Base-by-base conservation (phyloP, 768 basidiomycete species). In the Hygrophoropsis aurantiaca region DNA sequence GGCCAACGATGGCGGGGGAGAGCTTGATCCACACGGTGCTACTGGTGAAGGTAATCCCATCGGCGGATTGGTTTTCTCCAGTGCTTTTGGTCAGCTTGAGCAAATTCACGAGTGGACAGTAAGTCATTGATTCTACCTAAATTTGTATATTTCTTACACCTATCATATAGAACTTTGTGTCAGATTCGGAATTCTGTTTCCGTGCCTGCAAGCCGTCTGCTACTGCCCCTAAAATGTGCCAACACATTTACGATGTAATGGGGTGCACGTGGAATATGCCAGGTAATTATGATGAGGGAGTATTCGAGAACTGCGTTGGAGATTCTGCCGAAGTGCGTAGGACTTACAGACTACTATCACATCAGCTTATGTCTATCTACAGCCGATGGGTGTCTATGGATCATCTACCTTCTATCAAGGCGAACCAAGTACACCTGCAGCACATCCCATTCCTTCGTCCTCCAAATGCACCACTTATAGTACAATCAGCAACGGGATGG, bases 21-120 rank as follows among this genome's bases (percentile, higher is more conserved):
- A 88, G 70, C 68, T 87, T 16, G 85, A 87, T 60, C 85, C 85
- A 5, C 84, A 87, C 58, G 85, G 84, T 36, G 75, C 77, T 40
- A 77, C 78, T 52, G 77, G 78, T 15, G 57, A 58, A n/a, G 82
- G 78, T 13, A 82, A 80, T 56, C 82, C 77, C 9, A 75, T 79
- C 26, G 86, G 84, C 23, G 83, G 80, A 3, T 73, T 87, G 35
- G 82, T 90, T n/a, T 87, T 87, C 62, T 84, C 85, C 18, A 75
- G 47, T 49, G 84, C 82, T n/a, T 87, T 84, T 64, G 82, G 80
- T 18, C 66, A 69, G 39, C 52, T 79, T 3, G 52, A 77, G 54
- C 75, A 88, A 57, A 70, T 87, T 33, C 74, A 81, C 54, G 82
- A 90, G 59, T 91, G 90, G 90, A 87, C 84, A 39, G 80, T 77